Evolutionary conservation across 2,329 filamentous ascomycete species (phyloP).

Genomic region (Alternaria gaisen): DNA sequence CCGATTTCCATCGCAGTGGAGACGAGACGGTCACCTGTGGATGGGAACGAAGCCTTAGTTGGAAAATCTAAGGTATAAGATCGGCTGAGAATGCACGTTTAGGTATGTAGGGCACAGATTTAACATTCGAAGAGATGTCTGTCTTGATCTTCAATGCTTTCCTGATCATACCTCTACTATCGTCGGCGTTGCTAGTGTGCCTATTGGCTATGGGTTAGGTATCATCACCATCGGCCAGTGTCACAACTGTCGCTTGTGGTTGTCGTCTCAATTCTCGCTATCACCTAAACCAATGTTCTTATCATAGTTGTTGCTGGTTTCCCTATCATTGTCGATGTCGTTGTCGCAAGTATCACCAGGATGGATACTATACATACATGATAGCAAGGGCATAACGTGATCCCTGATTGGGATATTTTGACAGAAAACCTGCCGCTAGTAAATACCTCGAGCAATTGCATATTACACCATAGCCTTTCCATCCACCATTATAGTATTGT

Average conservation of each 20-base stretch:
- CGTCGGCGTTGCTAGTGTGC: fast-evolving
- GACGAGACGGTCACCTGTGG: not conserved
- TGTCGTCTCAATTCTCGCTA: too few species aligned
- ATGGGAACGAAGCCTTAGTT: not conserved
- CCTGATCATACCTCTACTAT: too few species aligned
- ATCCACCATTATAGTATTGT: not conserved
- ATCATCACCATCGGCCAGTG: not conserved
- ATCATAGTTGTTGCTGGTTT: not conserved
- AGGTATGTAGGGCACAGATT: not conserved
- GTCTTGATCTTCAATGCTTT: not conserved
- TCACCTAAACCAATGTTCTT: not conserved
- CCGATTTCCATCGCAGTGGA: not conserved
- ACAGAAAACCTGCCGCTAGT: too few species aligned
- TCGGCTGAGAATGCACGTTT: not conserved
- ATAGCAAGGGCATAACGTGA: not conserved
- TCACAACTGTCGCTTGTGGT: not conserved
- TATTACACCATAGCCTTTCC: too few species aligned
- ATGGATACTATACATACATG: not conserved
- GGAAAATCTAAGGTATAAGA: not conserved
- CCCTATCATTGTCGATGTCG: not conserved
- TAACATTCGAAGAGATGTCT: not conserved
- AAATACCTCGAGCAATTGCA: too few species aligned
- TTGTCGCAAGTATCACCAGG: not conserved
- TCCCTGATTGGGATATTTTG: too few species aligned
- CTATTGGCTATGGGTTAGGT: not conserved